Percentiles rank a stretch among this genome's conserved stretches.
Evolutionary conservation across 2,329 filamentous ascomycete genomes (phyloP).

Genomic region (Ascosphaera aggregata): DNA sequence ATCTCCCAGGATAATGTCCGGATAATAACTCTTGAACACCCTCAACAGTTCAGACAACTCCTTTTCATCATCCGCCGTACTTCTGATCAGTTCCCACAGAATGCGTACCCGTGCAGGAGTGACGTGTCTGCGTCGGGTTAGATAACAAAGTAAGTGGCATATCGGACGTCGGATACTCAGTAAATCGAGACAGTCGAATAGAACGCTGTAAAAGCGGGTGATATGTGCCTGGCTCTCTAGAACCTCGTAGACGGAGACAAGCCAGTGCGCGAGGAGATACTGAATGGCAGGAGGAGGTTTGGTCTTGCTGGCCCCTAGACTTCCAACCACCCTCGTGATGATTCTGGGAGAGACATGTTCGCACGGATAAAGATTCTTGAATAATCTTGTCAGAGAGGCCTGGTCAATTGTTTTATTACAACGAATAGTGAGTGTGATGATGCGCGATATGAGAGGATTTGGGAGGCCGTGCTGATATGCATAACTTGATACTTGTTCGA

Average conservation of each 20-base stretch:
- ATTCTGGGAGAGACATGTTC: constrained; percentile 35
- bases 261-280: constrained; percentile 49
- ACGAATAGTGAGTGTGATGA: constrained; percentile 43
- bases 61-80: constrained; percentile 42
- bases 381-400: constrained; percentile 40
- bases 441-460: constrained; percentile 31
- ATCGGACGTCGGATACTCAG: constrained; percentile 46
- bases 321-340: constrained; percentile 43
- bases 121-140: constrained; percentile 63
- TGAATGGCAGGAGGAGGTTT: constrained; percentile 54
- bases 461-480: constrained; percentile 47
- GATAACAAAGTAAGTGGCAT: constrained; percentile 55
- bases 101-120: constrained; percentile 62
- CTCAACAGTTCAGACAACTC: constrained; percentile 49
- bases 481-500: constrained; percentile 38
- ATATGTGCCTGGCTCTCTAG: constrained; percentile 40
- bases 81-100: constrained; percentile 29
- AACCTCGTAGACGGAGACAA: constrained; percentile 51
- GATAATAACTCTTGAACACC: constrained; percentile 80
- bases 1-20: constrained; percentile 62
- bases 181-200: constrained; percentile 67
- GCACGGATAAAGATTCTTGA: constrained; percentile 57
- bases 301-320: constrained; percentile 51
- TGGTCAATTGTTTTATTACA: constrained; percentile 55
- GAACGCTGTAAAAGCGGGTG: constrained; percentile 45